Evolutionary conservation across 306 rosid genomes (phyloP).

Genomic region (Parietaria judaica): DNA sequence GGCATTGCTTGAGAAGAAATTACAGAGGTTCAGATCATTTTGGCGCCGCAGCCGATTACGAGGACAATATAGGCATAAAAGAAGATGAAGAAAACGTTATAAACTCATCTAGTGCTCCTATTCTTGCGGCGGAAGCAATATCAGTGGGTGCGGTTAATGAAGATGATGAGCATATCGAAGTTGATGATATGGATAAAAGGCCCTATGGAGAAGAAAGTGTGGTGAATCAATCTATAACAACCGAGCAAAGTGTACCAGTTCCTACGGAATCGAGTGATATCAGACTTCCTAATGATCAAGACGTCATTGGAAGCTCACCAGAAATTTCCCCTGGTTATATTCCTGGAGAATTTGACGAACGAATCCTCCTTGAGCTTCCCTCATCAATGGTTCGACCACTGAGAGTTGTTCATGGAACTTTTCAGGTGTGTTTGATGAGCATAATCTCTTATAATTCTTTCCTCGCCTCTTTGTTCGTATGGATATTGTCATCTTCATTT

Average conservation of each 20-base stretch:
- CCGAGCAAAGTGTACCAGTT: conserved; percentile 29
- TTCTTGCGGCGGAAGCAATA: conserved; percentile 72
- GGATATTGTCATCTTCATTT: too few relatives aligned
- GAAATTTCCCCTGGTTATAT: conserved; percentile 69
- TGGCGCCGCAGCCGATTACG: conserved; percentile 81
- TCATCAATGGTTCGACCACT: conserved; percentile 91
- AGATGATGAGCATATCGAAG: conserved; percentile 56
- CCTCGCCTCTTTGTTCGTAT: too few relatives aligned
- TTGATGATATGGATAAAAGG: conserved; percentile 45
- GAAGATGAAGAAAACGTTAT: conserved; percentile 35
- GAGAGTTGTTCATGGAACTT: conserved; percentile 72
- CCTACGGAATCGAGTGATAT: conserved; percentile 39
- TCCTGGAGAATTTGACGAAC: conserved; percentile 85
- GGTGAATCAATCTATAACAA: conserved; percentile 43
- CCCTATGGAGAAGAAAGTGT: conserved; percentile 32
- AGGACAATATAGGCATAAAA: conserved; percentile 39
- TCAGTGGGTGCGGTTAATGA: conserved; percentile 58
- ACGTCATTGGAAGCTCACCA: conserved; percentile 47
- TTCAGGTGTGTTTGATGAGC: conserved; percentile 60
- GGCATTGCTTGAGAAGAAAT: conserved; percentile 69
- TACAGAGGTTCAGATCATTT: conserved; percentile 84
- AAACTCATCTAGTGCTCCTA: conserved; percentile 48
- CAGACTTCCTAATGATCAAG: conserved; percentile 45
- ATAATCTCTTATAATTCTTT: conserved; percentile 2
- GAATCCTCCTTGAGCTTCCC: conserved; percentile 82